Percentiles rank a stretch among this genome's conserved stretches.
phyloP scores from a whole-genome alignment of 164 flowering plant species.

The Vitis rotundifolia region DNA sequence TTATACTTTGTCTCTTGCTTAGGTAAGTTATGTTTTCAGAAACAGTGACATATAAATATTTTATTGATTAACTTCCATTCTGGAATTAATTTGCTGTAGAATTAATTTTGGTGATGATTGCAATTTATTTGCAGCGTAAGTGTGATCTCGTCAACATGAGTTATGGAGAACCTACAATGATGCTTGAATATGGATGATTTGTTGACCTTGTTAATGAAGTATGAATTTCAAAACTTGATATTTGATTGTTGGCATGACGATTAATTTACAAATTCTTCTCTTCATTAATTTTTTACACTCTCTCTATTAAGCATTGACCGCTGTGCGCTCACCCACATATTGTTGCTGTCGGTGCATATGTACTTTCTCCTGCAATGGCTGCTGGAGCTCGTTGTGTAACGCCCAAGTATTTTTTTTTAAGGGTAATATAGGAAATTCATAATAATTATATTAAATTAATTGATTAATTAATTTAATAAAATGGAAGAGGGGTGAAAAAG shows the following conservation, averaged over 20 bases:
- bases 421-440: too few species aligned
- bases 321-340: conserved; percentile 99
- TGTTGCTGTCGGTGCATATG: conserved; percentile 95
- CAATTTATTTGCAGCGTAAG: conserved; percentile 79
- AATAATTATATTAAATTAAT: too few species aligned
- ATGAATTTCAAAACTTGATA: conserved; percentile 12
- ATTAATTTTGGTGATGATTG: neutral
- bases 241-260: neutral
- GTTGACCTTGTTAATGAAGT: conserved; percentile 95
- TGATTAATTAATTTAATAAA: too few species aligned
- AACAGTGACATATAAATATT: too few species aligned
- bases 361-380: conserved; percentile 94
- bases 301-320: conserved; percentile 53
- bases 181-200: conserved; percentile 97
- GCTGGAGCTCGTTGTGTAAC: conserved; percentile 92
- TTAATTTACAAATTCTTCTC: neutral
- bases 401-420: too few species aligned
- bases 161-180: conserved; percentile 83
- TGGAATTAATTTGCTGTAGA: neutral
- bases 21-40: too few species aligned
- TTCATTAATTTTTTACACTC: neutral
- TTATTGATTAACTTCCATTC: too few species aligned
- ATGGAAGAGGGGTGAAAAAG: too few species aligned
- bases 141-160: conserved; percentile 99
- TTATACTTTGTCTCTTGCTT: too few species aligned